Conservation (phyloP, 2,329 filamentous ascomycete genomes). For the Myriosclerotinia curreyana region DNA sequence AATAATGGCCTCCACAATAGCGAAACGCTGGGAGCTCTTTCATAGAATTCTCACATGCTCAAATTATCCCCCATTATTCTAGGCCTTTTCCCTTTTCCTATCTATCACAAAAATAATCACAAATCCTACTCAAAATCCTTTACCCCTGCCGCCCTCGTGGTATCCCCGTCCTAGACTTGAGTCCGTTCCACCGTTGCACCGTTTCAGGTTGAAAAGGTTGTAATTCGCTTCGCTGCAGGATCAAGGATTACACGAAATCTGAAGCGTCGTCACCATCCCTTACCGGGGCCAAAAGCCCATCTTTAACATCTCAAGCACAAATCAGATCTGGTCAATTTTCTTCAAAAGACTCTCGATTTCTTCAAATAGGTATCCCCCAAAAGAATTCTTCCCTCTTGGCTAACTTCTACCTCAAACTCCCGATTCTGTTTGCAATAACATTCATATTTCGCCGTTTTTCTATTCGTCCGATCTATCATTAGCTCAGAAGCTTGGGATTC, state of each 20-base stretch:
- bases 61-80: slow-evolving; percentile 7
- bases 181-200: slow-evolving; percentile 7
- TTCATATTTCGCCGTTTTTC: not conserved
- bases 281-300: not conserved
- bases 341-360: not conserved
- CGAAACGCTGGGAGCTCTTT: not conserved
- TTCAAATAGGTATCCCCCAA: not conserved
- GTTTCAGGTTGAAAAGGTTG: slow-evolving; percentile 12
- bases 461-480: slow-evolving; percentile 5
- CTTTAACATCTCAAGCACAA: not conserved
- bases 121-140: not conserved
- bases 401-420: not conserved
- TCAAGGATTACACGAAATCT: slow-evolving; percentile 1
- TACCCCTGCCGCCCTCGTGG: slow-evolving; percentile 10
- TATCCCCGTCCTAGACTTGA: slow-evolving; percentile 7
- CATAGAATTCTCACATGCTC: not conserved
- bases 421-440: not conserved
- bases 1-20: not conserved
- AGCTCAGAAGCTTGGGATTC: slow-evolving; percentile 10
- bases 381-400: not conserved
- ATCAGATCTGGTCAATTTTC: not conserved
- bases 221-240: slow-evolving; percentile 8
- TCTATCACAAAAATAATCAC: not conserved
- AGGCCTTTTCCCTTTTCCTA: not conserved
- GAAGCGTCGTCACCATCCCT: not conserved